Evolutionary conservation across 176 grass and related monocot species (phyloP).

Genomic region (Chrysopogon serrulatus): DNA sequence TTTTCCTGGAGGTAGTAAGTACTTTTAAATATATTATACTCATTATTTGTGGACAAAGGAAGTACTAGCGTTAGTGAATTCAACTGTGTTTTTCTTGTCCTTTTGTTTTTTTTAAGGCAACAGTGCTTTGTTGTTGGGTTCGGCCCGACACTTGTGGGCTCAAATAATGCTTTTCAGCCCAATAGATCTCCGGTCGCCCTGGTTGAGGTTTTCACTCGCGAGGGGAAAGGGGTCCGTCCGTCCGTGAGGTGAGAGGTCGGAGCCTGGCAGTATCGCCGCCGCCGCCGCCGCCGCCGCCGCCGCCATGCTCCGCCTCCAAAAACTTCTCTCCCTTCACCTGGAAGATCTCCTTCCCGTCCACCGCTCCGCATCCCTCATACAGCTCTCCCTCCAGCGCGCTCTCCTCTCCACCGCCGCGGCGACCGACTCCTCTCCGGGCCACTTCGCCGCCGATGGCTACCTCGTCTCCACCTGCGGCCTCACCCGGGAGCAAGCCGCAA

Average conservation of each 20-base stretch:
- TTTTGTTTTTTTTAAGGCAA: background rate
- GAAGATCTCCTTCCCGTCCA: background rate
- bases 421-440: background rate
- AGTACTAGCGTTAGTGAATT: too few species aligned
- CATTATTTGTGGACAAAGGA: background rate
- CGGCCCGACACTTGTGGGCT: background rate
- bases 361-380: background rate
- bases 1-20: background rate
- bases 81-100: too few species aligned
- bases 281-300: background rate
- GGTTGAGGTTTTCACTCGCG: background rate
- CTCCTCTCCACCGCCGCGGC: background rate
- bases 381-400: background rate
- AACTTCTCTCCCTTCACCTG: background rate
- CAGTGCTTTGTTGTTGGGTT: background rate
- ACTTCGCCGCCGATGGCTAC: slow-evolving; percentile 21
- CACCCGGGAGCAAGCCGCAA: slow-evolving; percentile 13
- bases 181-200: background rate
- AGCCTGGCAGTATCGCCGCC: background rate
- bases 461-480: slow-evolving; percentile 43
- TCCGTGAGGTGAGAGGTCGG: background rate
- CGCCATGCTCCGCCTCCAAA: background rate
- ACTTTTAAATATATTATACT: background rate
- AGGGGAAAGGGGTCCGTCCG: too few species aligned
- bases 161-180: background rate